phyloP scores from a whole-genome alignment of 805 yeast species.

The Barnettozyma populi region DNA sequence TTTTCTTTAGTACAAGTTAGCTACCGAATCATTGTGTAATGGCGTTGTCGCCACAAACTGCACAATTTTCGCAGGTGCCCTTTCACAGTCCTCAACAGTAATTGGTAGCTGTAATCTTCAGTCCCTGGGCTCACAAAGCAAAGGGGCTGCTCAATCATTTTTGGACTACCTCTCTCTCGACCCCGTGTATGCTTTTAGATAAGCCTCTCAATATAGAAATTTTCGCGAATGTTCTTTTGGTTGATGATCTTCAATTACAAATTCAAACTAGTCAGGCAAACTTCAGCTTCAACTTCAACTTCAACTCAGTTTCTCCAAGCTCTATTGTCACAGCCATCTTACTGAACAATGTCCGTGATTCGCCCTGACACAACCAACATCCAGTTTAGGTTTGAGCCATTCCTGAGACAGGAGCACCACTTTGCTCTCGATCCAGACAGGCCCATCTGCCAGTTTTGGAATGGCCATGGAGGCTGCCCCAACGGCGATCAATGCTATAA shows the following conservation, averaged over 20 bases:
- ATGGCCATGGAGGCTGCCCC: conserved; percentile 73
- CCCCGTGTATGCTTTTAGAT: not conserved
- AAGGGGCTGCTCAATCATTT: too few species aligned
- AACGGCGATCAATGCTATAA: conserved; percentile 80
- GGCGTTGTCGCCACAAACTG: too few species aligned
- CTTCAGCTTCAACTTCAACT: not conserved
- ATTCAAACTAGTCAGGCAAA: not conserved
- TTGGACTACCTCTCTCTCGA: too few species aligned
- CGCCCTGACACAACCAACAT: conserved; percentile 37
- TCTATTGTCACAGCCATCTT: not conserved
- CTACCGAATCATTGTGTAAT: too few species aligned
- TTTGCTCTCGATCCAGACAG: conserved; percentile 85
- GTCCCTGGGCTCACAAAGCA: too few species aligned
- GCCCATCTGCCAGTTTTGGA: conserved; percentile 75
- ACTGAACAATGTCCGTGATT: conserved; percentile 28
- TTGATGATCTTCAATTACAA: not conserved
- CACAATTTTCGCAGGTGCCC: too few species aligned
- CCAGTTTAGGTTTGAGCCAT: conserved; percentile 71
- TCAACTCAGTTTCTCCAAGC: not conserved
- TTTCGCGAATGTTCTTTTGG: conserved; percentile 5
- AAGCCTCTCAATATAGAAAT: not conserved
- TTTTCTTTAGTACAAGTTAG: too few species aligned
- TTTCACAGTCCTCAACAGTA: too few species aligned
- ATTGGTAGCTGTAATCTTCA: too few species aligned
- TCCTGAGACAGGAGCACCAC: conserved; percentile 70